phyloP scores from a whole-genome alignment of 2,329 filamentous ascomycete species.

The Aspergillus clavatus region DNA sequence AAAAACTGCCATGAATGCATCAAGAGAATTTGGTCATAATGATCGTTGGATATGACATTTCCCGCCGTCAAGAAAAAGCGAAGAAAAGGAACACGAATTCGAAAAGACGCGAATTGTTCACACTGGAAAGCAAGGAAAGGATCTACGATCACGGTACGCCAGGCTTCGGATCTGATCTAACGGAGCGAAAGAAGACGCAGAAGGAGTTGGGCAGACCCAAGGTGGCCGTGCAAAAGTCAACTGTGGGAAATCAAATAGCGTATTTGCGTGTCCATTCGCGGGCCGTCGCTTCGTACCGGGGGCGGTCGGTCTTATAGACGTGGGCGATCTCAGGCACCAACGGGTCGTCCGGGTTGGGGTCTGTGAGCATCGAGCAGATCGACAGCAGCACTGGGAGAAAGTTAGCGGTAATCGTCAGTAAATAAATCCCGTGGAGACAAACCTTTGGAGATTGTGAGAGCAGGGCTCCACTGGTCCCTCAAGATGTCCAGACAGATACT shows the following conservation, averaged over 20 bases:
- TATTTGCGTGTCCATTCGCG: conserved; percentile 99
- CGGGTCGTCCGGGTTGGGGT: conserved; percentile 98
- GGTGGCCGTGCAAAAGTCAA: conserved; percentile 21
- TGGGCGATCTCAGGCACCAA: conserved; percentile 98
- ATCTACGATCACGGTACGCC: conserved; percentile 39
- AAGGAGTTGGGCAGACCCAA: conserved; percentile 25
- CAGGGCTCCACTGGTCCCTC: conserved; percentile 98
- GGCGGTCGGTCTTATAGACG: conserved; percentile 98
- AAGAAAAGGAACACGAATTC: conserved; percentile 6
- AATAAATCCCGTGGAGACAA: conserved; percentile 21
- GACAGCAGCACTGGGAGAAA: conserved; percentile 73
- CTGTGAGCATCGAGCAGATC: conserved; percentile 99
- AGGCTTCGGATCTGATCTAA: conserved; percentile 36
- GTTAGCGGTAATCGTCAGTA: neutral
- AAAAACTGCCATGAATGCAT: conserved; percentile 38
- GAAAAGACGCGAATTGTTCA: conserved; percentile 20
- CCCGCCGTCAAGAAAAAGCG: conserved; percentile 21
- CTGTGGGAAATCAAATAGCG: conserved; percentile 65
- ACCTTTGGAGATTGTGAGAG: conserved; percentile 98
- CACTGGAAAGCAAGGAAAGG: conserved; percentile 23
- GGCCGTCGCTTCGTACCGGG: conserved; percentile 92
- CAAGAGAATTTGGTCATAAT: conserved; percentile 33
- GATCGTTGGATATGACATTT: conserved; percentile 36
- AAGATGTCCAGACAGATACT: conserved; percentile 98
- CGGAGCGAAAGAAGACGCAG: conserved; percentile 24